Evolutionary conservation across 257 asterid genomes (phyloP), one percentile per base, ranked within the genome.

Genomic region (Leonotis leonurus): DNA sequence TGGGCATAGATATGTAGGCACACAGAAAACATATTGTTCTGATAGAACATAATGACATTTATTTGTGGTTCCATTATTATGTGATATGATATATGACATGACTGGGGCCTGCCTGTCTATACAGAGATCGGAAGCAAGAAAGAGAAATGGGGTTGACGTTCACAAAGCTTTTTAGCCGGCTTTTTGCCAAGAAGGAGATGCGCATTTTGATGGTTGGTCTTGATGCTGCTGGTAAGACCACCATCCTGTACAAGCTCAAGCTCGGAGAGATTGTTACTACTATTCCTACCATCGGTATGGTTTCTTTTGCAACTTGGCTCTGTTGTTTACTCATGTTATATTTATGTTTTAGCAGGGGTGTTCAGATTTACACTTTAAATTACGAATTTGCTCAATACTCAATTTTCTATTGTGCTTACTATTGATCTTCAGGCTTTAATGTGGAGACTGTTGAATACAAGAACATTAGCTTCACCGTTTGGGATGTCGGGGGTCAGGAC

Each of bases 401-500:
- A 29, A 6, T 60, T 39, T 45, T 27, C 17, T 22, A 10, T n/a
- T 57, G 61, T 65, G 52, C 36, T 70, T 52, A 14, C 40, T 69
- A n/a, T n/a, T n/a, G n/a, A n/a, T n/a, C n/a, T n/a, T 62, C 76
- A 81, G 87, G 87, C 53, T 81, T 81, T 71, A 81, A 81, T 39
- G 87, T 81, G 65, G 87, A 81, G 77, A 81, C 87, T 68, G 87
- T 81, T 39, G 87, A 81, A 72, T 81, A 81, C 82, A 81, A 81
- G 77, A 81, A 81, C 87, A 81, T 81, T 68, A 81, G 87, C 77
- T 81, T 81, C 87, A 81, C 87, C 6, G 87, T 78, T 45, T 78
- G 87, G 87, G 87, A 81, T 81, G 87, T 81, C 4, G 87, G 87
- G 52, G 87, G 87, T 73, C 84, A 81, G 55, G 87, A 81, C 84